Base-by-base conservation (phyloP, 2,329 filamentous ascomycete species). In the Fusarium mexicanum region DNA sequence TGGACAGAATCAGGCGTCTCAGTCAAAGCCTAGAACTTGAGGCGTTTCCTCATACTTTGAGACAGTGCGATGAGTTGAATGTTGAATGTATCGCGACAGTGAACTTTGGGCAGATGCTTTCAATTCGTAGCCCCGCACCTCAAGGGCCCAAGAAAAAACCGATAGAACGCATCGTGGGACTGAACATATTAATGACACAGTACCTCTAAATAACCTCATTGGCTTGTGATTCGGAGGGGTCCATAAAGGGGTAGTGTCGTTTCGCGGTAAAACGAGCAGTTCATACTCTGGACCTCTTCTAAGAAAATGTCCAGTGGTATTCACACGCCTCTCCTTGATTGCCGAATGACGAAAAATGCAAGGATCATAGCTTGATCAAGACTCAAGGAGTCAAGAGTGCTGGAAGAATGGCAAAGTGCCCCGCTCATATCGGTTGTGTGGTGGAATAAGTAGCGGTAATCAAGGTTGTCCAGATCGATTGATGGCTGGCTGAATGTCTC, bases 11-110 rank as follows among this genome's bases (percentile, higher is more conserved):
- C 44, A 61, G 22, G 58, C 41, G 47, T 72, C 71, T 69, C 63
- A 47, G 41, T 72, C 55, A 63, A 50, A 57, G 48, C 38, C 68
- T 44, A 72, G 41, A 61, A 47, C 55, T 64, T 44, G 38, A 38
- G 57, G 72, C 61, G 72, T 53, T 72, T 69, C n/a, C 64, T 72
- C 67, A 60, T 66, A 72, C 64, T 69, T 68, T 66, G 71, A 64
- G 46, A 69, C 67, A 69, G 59, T 72, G 71, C 47, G 48, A 69
- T 65, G 46, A 48, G n/a, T 65, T 31, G 18, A 33, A 33, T 11
- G 48, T 44, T 40, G 22, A 43, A 58, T 65, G 46, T 31, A 46
- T 33, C n/a, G 14, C 47, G 41, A 44, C 55, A 35, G 61, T 55
- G 17, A 26, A 33, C 13, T 47, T 33, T 58, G 31, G 18, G 57